Evolutionary conservation across 768 basidiomycete species (phyloP).

Genomic region (Psilocybe azurescens): DNA sequence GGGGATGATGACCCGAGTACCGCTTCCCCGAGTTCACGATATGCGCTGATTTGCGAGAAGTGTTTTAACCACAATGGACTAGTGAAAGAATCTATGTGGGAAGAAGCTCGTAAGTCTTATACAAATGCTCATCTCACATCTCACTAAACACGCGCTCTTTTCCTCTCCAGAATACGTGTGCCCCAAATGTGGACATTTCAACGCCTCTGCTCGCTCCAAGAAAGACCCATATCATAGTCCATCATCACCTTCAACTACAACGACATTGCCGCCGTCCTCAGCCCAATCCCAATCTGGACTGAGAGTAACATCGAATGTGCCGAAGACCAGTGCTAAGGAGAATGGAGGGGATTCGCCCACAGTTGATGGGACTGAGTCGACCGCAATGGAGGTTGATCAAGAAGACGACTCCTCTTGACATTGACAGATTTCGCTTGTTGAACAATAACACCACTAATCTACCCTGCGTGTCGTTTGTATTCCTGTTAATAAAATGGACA

Average conservation of each 20-base stretch:
- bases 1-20: constrained; percentile 70
- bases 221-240: constrained; percentile 26
- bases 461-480: constrained; percentile 3
- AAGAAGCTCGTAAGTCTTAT: constrained; percentile 73
- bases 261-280: constrained; percentile 20
- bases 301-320: constrained; percentile 7
- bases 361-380: constrained; percentile 27
- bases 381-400: constrained; percentile 38
- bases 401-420: constrained; percentile 8
- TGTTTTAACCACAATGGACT: constrained; percentile 92
- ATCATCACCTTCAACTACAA: constrained; percentile 13
- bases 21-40: constrained; percentile 56
- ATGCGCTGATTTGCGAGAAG: constrained; percentile 87
- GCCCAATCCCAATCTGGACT: constrained; percentile 13
- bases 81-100: constrained; percentile 82
- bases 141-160: neutral
- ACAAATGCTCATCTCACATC: constrained; percentile 2
- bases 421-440: neutral
- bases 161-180: constrained; percentile 74
- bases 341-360: constrained; percentile 24
- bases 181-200: constrained; percentile 87
- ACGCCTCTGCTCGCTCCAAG: constrained; percentile 52
- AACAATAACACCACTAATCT: neutral
- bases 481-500: neutral
- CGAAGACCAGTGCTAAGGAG: constrained; percentile 12